Base-by-base conservation (phyloP, 2,329 filamentous ascomycete genomes). In the Cercospora zeina region DNA sequence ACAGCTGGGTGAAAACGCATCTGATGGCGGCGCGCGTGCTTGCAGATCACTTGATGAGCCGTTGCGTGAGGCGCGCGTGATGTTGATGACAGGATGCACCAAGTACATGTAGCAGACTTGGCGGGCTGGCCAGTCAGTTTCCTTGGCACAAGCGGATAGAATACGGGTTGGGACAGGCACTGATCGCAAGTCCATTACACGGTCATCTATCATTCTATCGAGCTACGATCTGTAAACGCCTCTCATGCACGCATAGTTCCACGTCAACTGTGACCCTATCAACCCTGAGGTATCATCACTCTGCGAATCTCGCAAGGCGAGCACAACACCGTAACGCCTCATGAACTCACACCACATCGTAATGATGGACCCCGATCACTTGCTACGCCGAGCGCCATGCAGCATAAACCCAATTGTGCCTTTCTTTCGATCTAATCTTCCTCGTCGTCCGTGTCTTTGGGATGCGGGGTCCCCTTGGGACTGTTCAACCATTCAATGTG, bases 371-470 rank as follows among this genome's bases (percentile, higher is more conserved):
- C 24, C 7, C 42, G 30, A 27, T 4, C 3, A 42, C 33, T 54
- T 39, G 54, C 50, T 33, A 36, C 39, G 51, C 61, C 62, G 24
- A 58, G 53, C 47, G 53, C 58, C 59, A 57, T 63, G 59, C 61
- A 63, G 16, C 55, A 54, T 34, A 51, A 54, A 42, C 56, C 21
- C 54, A 30, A 13, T 27, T 9, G 9, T 39, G 14, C 4, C 11
- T 45, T 21, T 61, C 73, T 74, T 30, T 42, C 39, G 13, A 27
- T 55, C 19, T 60, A 60, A 16, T 54, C 58, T 16, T 72, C 86
- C 75, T 93, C 90, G 66, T 92, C 90, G 70, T 93, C 90, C 16
- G 89, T 92, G 75, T 93, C 90, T 8, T 77, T 78, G 6, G 89
- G 89, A 74, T 89, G 87, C 31, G 89, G 89, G 3, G 90, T 93